Base-by-base conservation (phyloP, 2,329 filamentous ascomycete species). In the Fusarium coffeatum region DNA sequence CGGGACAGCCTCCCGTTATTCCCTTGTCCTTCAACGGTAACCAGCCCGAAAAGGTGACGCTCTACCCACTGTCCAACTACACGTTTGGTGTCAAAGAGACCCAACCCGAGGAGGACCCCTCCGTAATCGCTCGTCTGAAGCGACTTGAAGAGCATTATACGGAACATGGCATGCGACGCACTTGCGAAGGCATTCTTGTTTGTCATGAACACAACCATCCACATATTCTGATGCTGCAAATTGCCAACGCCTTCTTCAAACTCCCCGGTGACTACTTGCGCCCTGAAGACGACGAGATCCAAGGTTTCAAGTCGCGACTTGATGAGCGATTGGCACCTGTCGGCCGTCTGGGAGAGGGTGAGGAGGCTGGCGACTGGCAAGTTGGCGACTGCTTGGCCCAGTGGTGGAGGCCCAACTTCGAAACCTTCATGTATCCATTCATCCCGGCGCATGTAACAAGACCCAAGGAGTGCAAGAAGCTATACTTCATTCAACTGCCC, bases 381-480 rank as follows among this genome's bases (percentile, higher is more conserved):
- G 90, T 99, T 73, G 93, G 93, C 74, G 96, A 98, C 79, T 97
- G 94, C 50, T 86, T 99, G 59, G 95, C 96, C 56, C 94, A 98
- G 83, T 99, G 96, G 96, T 99, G 95, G 94, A 88, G 96, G 61
- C 96, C 96, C 56, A 99, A 98, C 84, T 98, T 98, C 79, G 96
- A 99, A 85, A 98, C 96, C 4, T 98, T 98, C 86, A 98, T 99
- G 94, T 99, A 99, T 80, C 96, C 96, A 1, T 99, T 98, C 81
- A 91, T 98, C 60, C 96, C 96, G 10, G 93, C 94, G 20, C 96
- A 99, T 82, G 93, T 98, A 68, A 98, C 95, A 20, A 87, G 96
- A 55, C 96, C 96, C 10, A 99, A 99, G 85, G 96, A 99, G 84
- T 97, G 95, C 85, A 99, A 99, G 86, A 99, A 99, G 86, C 87